phyloP scores from a whole-genome alignment of 2,329 filamentous ascomycete genomes.

The Penicillium crustosum region DNA sequence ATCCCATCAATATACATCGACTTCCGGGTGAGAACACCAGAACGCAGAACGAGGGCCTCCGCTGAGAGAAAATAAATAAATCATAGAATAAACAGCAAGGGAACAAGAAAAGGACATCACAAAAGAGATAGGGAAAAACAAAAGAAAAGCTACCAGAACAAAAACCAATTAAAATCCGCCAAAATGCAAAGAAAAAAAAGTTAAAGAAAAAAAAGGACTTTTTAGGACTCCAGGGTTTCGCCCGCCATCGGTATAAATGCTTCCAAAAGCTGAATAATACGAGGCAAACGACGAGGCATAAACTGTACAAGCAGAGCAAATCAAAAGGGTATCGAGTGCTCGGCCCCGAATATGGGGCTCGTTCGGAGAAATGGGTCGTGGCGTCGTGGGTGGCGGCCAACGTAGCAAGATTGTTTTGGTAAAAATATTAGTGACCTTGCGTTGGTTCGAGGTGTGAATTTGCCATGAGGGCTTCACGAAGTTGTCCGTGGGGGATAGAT shows the following conservation, averaged over 20 bases:
- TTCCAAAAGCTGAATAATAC: slow-evolving; percentile 21
- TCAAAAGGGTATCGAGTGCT: slow-evolving; percentile 33
- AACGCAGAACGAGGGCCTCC: slow-evolving; percentile 19
- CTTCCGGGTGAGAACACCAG: slow-evolving; percentile 16
- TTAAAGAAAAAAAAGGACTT: slow-evolving; percentile 20
- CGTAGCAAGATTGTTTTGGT: slow-evolving; percentile 7
- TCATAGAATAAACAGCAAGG: background rate
- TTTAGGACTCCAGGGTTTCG: slow-evolving; percentile 30
- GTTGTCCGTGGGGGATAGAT: background rate
- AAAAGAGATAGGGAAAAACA: slow-evolving; percentile 2
- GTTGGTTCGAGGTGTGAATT: background rate
- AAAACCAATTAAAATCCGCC: slow-evolving; percentile 20
- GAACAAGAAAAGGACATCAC: slow-evolving; percentile 4
- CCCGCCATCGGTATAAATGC: slow-evolving; percentile 23
- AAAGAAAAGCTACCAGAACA: slow-evolving; percentile 6
- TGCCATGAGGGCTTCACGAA: background rate
- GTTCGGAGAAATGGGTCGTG: slow-evolving; percentile 20
- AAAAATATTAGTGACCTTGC: slow-evolving; percentile 8
- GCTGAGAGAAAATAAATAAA: slow-evolving; percentile 11
- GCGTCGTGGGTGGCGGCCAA: slow-evolving; percentile 13
- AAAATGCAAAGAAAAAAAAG: slow-evolving; percentile 15
- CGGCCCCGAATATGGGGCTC: slow-evolving; percentile 19
- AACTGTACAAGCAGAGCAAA: slow-evolving; percentile 29
- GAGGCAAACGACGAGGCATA: slow-evolving; percentile 24
- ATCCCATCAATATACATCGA: slow-evolving; percentile 31